A percentile compares a stretch with the other conserved stretches of the same genome.
These are phyloP conservation scores for Pyrenochaeta sp. DNA, from an alignment of 2,329 filamentous ascomycete species.

Conservation along the genomic window DNA sequence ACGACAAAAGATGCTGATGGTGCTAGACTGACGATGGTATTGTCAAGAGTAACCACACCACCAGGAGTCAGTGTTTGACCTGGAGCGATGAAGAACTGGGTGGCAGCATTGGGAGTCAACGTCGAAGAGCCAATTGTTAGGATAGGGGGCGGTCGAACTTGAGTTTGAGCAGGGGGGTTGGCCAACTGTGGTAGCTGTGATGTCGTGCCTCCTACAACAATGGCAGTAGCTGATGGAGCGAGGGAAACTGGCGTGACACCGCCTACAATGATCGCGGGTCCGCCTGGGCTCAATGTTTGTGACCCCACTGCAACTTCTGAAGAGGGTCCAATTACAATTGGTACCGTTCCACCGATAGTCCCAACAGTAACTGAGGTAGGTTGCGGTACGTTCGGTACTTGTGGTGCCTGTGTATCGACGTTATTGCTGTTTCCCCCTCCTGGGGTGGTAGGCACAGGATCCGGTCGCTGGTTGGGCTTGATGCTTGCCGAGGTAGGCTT, in stretches of 20 bases:
- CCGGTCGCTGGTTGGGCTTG: slow-evolving; percentile 7
- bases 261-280: slow-evolving; percentile 43
- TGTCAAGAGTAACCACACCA: slow-evolving; percentile 48
- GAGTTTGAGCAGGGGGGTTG: slow-evolving; percentile 9
- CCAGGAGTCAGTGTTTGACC: slow-evolving; percentile 49
- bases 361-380: slow-evolving; percentile 30
- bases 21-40: slow-evolving; percentile 51
- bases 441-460: slow-evolving; percentile 9
- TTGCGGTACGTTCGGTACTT: slow-evolving; percentile 8
- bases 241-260: slow-evolving; percentile 41
- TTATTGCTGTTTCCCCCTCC: slow-evolving; percentile 6
- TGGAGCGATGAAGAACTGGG: slow-evolving; percentile 53
- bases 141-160: slow-evolving; percentile 36
- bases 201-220: slow-evolving; percentile 37
- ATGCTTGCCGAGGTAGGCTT: slow-evolving; percentile 8
- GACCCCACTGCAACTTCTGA: slow-evolving; percentile 43
- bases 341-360: slow-evolving; percentile 31
- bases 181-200: slow-evolving; percentile 28
- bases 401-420: slow-evolving; percentile 5
- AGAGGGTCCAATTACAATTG: slow-evolving; percentile 42
- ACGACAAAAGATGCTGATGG: slow-evolving; percentile 50
- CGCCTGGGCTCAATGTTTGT: slow-evolving; percentile 46
- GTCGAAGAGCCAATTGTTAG: slow-evolving; percentile 51
- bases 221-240: slow-evolving; percentile 34
- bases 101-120: slow-evolving; percentile 55